Evolutionary conservation across 495 filamentous ascomycete species (phyloP).

Genomic region (Aspergillus cavernicola): DNA sequence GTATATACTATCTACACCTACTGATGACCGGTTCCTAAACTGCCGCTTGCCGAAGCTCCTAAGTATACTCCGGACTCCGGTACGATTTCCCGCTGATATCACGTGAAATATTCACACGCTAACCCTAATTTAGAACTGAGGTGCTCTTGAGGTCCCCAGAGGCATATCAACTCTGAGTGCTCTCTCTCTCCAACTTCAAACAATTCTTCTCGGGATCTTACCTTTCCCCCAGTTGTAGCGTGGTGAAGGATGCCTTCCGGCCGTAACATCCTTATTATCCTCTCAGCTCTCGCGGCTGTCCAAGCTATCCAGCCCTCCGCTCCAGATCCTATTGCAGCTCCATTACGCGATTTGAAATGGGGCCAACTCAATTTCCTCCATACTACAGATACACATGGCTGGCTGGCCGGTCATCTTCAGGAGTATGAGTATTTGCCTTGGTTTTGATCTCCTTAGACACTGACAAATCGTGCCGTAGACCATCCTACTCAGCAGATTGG

Average conservation of each 20-base stretch:
- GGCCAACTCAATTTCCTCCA: constrained; percentile 92
- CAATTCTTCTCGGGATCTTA: background rate
- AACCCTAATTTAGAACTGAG: too few relatives aligned
- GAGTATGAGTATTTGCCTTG: constrained; percentile 52
- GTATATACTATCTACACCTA: too few relatives aligned
- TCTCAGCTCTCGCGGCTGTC: constrained; percentile 28
- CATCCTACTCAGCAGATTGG: constrained; percentile 93
- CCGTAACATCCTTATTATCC: background rate
- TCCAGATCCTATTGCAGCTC: constrained; percentile 71
- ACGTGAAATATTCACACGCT: too few relatives aligned
- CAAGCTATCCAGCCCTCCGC: constrained; percentile 73
- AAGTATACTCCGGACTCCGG: too few relatives aligned
- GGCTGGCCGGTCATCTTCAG: constrained; percentile 89
- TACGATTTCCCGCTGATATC: too few relatives aligned
- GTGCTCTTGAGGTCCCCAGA: too few relatives aligned
- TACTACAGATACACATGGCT: constrained; percentile 93
- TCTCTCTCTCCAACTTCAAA: background rate
- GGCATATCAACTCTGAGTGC: background rate
- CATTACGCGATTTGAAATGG: constrained; percentile 80
- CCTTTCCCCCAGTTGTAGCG: background rate
- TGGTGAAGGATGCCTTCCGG: background rate
- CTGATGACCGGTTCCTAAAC: too few relatives aligned
- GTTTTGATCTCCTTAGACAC: background rate
- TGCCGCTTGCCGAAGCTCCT: too few relatives aligned
- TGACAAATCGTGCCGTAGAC: constrained; percentile 38